These are phyloP conservation scores for Gnomoniopsis sp. DNA, from an alignment of 2,329 filamentous ascomycete genomes.

Conservation along the genomic window DNA sequence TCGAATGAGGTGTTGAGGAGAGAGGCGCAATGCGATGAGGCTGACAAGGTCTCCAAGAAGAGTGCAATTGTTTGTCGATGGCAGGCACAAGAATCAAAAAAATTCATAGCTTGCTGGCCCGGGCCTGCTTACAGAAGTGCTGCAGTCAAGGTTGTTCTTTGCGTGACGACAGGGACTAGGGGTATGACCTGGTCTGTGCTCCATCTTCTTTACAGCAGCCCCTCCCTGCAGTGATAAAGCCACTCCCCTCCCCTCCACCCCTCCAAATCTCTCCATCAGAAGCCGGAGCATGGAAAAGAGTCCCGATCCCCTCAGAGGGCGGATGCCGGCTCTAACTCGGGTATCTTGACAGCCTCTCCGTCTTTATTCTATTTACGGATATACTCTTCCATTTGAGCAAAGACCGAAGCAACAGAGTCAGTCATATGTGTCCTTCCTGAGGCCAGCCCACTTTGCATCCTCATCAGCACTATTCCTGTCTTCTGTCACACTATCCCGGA, in stretches of 20 bases:
- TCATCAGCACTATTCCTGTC: not conserved
- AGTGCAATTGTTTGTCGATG: conserved; percentile 3
- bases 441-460: not conserved
- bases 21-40: not conserved
- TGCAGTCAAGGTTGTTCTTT: conserved; percentile 6
- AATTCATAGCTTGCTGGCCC: conserved; percentile 16
- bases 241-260: not conserved
- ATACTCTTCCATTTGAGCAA: not conserved
- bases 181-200: conserved; percentile 1
- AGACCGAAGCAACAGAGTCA: too few relatives aligned
- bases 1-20: not conserved
- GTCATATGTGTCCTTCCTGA: not conserved
- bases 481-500: not conserved
- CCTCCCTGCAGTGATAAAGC: not conserved
- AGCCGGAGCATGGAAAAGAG: not conserved
- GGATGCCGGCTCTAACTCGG: not conserved
- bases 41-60: conserved; percentile 1
- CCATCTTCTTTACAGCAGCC: not conserved
- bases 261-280: not conserved
- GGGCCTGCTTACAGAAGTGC: too few relatives aligned
- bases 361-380: not conserved
- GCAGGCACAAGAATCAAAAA: conserved; percentile 17
- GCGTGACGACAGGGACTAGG: conserved; percentile 14
- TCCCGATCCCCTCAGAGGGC: not conserved
- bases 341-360: not conserved